A percentile compares a stretch with the other conserved stretches of the same genome.
Evolutionary conservation across 75 land plant species (phyloP).

Genomic region (Sequoiadendron giganteum): DNA sequence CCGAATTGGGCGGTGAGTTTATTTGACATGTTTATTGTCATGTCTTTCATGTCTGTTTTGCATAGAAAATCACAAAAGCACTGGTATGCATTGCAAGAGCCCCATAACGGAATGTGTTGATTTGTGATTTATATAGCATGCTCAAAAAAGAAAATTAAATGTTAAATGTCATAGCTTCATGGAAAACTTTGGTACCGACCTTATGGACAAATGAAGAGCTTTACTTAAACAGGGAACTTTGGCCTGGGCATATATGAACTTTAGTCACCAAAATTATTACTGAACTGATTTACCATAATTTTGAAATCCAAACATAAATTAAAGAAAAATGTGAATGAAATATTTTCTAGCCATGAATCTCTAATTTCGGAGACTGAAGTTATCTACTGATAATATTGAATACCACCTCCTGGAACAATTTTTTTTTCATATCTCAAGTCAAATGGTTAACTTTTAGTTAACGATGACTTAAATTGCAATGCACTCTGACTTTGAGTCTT

Average conservation of each 20-base stretch:
- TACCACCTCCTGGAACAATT: background rate
- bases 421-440: background rate
- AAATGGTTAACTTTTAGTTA: background rate
- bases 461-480: background rate
- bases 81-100: background rate
- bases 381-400: background rate
- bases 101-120: background rate
- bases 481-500: background rate
- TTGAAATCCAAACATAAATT: background rate
- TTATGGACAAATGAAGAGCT: background rate
- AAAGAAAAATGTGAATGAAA: background rate
- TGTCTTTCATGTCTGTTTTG: background rate
- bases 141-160: background rate
- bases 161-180: background rate
- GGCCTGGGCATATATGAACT: background rate
- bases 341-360: background rate
- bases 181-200: background rate
- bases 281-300: background rate
- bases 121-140: background rate
- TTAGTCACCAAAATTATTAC: background rate
- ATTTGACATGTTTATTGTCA: conserved; percentile 8
- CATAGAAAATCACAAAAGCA: background rate
- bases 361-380: background rate
- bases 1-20: conserved; percentile 95
- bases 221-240: background rate